Evolutionary conservation across 1,284 basidiomycete genomes (phyloP).

Genomic region (Ceratobasidium sp.): DNA sequence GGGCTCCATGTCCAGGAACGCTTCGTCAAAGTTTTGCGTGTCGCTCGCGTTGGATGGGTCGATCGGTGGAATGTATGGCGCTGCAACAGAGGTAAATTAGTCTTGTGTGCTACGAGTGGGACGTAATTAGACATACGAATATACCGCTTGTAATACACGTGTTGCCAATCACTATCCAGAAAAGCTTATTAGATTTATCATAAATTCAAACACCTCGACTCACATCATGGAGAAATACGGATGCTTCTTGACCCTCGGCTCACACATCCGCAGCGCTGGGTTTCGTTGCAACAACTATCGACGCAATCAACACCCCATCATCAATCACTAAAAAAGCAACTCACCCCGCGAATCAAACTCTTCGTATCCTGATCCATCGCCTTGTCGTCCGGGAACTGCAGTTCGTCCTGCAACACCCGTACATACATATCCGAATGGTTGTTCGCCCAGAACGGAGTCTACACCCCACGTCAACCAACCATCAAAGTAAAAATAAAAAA

Average conservation of each 20-base stretch:
- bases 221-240: slow-evolving; percentile 97
- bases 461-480: slow-evolving; percentile 34
- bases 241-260: slow-evolving; percentile 92
- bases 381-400: slow-evolving; percentile 89
- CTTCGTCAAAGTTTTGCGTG: slow-evolving; percentile 97
- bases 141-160: slow-evolving; percentile 94
- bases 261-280: slow-evolving; percentile 89
- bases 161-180: slow-evolving; percentile 82
- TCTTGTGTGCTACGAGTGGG: neutral
- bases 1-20: slow-evolving; percentile 95
- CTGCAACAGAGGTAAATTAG: slow-evolving; percentile 58
- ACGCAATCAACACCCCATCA: slow-evolving; percentile 22
- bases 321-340: slow-evolving; percentile 55
- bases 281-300: slow-evolving; percentile 88
- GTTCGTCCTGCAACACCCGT: slow-evolving; percentile 86
- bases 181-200: neutral
- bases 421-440: slow-evolving; percentile 97
- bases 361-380: slow-evolving; percentile 95
- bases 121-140: slow-evolving; percentile 71
- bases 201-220: slow-evolving; percentile 55
- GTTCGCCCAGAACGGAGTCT: slow-evolving; percentile 95
- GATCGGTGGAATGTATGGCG: slow-evolving; percentile 96
- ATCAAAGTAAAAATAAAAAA: slow-evolving; percentile 20
- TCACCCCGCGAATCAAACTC: slow-evolving; percentile 91
- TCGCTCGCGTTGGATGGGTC: slow-evolving; percentile 94